phyloP scores from a whole-genome alignment of 805 yeast species.

The Yarrowia divulgata region DNA sequence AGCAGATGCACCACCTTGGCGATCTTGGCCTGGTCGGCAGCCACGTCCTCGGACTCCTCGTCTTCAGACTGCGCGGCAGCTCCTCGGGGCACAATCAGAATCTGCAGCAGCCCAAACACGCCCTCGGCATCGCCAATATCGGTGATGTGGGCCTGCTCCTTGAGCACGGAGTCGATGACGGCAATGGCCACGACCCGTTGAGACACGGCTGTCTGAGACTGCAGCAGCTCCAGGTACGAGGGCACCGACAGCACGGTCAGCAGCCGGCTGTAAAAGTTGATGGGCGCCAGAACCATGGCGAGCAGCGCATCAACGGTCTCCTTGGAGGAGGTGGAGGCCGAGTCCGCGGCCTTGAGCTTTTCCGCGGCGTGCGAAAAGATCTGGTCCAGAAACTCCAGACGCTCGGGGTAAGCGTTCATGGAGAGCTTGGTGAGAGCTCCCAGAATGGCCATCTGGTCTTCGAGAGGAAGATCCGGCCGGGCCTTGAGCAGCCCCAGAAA shows the following conservation, averaged over 20 bases:
- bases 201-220: conserved; percentile 58
- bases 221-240: conserved; percentile 62
- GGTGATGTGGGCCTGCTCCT: conserved; percentile 47
- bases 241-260: conserved; percentile 53
- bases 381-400: conserved; percentile 64
- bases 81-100: conserved; percentile 55
- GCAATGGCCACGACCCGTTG: conserved; percentile 66
- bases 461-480: conserved; percentile 71
- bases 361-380: conserved; percentile 62
- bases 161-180: conserved; percentile 65
- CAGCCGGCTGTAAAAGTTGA: conserved; percentile 46
- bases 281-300: conserved; percentile 50
- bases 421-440: conserved; percentile 71
- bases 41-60: conserved; percentile 45
- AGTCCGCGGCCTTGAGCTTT: conserved; percentile 44
- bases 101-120: conserved; percentile 63
- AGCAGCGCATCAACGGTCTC: conserved; percentile 47
- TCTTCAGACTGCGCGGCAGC: conserved; percentile 41
- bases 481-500: conserved; percentile 61
- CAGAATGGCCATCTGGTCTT: conserved; percentile 68
- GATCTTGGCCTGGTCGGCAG: conserved; percentile 52
- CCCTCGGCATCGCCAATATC: conserved; percentile 62
- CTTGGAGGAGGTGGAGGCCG: conserved; percentile 44
- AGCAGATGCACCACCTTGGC: conserved; percentile 75
- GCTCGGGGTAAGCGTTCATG: conserved; percentile 69